Base-by-base conservation (phyloP, 805 yeast species). In the Limtongia smithiae region DNA sequence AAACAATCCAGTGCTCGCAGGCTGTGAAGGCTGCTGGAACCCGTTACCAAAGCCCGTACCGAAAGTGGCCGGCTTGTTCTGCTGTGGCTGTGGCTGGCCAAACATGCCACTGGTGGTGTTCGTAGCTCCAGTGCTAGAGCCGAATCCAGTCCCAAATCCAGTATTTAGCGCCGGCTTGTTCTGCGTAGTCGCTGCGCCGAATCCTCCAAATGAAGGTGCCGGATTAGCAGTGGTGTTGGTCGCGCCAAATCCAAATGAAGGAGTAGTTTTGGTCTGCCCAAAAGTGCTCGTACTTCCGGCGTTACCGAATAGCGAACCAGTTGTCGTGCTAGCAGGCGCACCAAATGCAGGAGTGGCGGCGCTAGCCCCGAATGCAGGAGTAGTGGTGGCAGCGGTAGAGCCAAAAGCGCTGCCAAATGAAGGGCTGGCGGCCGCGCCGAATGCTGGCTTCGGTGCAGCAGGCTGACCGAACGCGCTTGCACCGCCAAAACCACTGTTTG, bases 201-300 rank as follows among this genome's bases (percentile, higher is more conserved):
- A 76, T 24, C 63, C 60, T 15, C 67, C 68, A 28, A 61, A 54
- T 56, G 38, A 57, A 46, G 27, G 54, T 14, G 32, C 50, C 44
- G 48, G 24, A 48, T 41, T 48, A 42, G 52, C 44, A 9, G 58
- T 61, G 39, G 62, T 59, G 55, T 54, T 65, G 17, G 61, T 46
- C 22, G 47, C 28, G 20, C 79, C 79, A 62, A 76, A 75, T 32
- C 61, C 61, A 22, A 74, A 60, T 31, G 46, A 15, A 2, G 56
- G 30, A 8, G 46, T 44, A 35, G 37, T 11, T 30, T n/a, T 44
- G 14, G 25, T 39, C 42, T 51, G 56, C 6, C 57, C 57, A 32
- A 53, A 53, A 14, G 57, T 6, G 8, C 48, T 43, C n/a, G 48
- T 32, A 17, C 21, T 41, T 8, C 37, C 47, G 17, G 46, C 24